Conservation (phyloP, 805 yeast genomes). For the Candida vartiovaarae region DNA sequence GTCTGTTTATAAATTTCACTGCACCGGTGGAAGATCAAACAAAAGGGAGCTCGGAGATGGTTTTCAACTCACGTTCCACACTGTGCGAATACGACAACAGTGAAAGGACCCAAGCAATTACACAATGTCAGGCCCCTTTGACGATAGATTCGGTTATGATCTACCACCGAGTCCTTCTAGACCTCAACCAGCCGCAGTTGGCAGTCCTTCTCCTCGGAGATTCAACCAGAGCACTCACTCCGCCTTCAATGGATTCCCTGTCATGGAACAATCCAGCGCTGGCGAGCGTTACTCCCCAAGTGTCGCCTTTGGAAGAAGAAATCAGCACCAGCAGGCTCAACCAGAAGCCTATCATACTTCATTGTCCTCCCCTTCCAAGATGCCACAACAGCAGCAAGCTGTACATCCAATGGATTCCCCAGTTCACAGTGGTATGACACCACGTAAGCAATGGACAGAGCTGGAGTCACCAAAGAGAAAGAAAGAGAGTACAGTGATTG, state of each 20-base stretch:
- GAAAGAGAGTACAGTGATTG: constrained; percentile 40
- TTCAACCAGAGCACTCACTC: constrained; percentile 7
- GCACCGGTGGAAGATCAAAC: too few relatives aligned
- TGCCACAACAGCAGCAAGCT: background rate
- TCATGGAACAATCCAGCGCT: constrained; percentile 1
- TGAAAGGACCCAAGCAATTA: too few relatives aligned
- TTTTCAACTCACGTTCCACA: too few relatives aligned
- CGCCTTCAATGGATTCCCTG: constrained; percentile 14
- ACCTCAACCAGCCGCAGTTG: constrained; percentile 19
- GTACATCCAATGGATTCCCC: constrained; percentile 4
- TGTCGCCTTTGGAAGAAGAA: constrained; percentile 31
- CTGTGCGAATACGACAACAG: too few relatives aligned
- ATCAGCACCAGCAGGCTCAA: constrained; percentile 9
- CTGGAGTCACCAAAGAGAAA: constrained; percentile 68
- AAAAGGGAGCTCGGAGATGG: too few relatives aligned
- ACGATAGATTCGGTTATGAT: constrained; percentile 19
- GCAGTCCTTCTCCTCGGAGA: constrained; percentile 19
- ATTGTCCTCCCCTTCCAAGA: constrained; percentile 28
- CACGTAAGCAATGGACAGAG: constrained; percentile 61
- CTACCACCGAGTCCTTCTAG: constrained; percentile 8
- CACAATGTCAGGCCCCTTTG: constrained; percentile 23
- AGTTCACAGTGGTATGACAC: constrained; percentile 30
- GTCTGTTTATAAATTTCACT: too few relatives aligned
- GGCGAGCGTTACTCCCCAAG: constrained; percentile 35
- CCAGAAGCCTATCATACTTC: constrained; percentile 19